Conservation (phyloP, 805 yeast species). For the Saccharomycopsis javanensis region DNA sequence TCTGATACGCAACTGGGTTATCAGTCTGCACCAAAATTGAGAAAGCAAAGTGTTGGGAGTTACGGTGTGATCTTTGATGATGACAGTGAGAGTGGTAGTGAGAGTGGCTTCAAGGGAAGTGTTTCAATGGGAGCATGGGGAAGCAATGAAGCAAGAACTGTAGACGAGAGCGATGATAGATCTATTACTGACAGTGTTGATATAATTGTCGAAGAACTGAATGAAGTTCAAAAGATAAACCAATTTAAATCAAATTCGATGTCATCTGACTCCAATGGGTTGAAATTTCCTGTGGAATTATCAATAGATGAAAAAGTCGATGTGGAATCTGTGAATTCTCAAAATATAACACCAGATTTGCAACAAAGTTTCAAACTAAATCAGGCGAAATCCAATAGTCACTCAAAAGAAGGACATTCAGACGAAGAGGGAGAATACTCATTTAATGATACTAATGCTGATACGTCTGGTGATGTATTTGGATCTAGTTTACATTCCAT, state of each 20-base stretch:
- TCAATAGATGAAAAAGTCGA: neutral
- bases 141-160: neutral
- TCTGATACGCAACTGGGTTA: neutral
- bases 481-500: conserved; percentile 17
- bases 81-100: neutral
- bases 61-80: conserved; percentile 1
- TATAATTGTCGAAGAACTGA: neutral
- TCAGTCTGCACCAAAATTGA: neutral
- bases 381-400: neutral
- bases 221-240: neutral
- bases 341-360: neutral
- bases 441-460: neutral
- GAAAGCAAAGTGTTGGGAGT: neutral
- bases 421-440: neutral
- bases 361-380: neutral
- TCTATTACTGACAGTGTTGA: neutral
- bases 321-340: neutral
- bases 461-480: conserved; percentile 9
- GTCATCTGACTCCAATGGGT: neutral
- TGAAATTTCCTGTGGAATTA: neutral
- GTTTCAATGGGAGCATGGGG: neutral
- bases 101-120: neutral
- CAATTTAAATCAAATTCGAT: neutral
- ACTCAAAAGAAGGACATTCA: neutral
- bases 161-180: neutral